These are phyloP conservation scores for Pulicaria dysenterica DNA, from an alignment of 129 eudicot genomes.

Conservation along the genomic window DNA sequence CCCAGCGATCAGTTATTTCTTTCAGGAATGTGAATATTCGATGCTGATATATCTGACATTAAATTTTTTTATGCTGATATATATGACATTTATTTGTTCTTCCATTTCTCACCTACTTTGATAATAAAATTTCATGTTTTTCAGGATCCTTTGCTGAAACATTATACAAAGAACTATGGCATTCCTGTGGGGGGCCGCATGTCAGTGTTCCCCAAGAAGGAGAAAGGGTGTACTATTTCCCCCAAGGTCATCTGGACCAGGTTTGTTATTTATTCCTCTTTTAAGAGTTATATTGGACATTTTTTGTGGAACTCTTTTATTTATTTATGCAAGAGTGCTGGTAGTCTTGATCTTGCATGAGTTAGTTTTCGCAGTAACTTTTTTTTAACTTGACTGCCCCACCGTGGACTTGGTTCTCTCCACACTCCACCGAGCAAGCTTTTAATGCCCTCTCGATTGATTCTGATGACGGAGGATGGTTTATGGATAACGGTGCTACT, in stretches of 20 bases:
- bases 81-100: neutral
- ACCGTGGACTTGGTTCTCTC: no score
- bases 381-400: no score
- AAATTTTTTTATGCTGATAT: neutral
- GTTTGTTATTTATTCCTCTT: conserved; percentile 31
- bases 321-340: neutral
- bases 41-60: neutral
- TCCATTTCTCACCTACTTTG: neutral
- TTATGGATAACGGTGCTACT: no score
- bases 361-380: no score
- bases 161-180: conserved; percentile 73
- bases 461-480: no score
- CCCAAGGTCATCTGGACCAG: conserved; percentile 98
- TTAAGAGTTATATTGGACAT: neutral
- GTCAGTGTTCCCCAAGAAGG: conserved; percentile 80
- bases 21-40: neutral
- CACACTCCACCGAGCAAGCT: no score
- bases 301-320: neutral
- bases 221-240: conserved; percentile 83
- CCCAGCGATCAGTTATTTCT: no score
- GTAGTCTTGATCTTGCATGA: neutral
- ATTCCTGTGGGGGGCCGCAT: conserved; percentile 88
- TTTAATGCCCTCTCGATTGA: no score
- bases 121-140: conserved; percentile 2
- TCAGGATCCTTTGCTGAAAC: conserved; percentile 49